Conservation (phyloP, 1,139 yeast species). For the Nakaseomyces uthaithaninus region DNA sequence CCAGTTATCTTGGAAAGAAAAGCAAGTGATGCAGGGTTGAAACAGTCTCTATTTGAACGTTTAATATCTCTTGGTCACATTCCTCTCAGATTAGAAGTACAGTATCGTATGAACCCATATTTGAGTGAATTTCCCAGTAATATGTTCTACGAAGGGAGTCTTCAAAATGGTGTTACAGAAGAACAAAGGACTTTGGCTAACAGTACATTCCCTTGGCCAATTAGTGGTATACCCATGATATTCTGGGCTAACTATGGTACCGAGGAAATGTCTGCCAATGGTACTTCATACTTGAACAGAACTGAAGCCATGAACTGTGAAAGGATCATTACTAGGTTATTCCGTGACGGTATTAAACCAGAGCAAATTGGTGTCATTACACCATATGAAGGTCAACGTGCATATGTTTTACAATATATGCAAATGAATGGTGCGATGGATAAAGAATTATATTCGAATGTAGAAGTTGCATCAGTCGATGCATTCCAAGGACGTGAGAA, state of each 20-base stretch:
- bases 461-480: conserved; percentile 89
- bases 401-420: conserved; percentile 74
- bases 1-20: conserved; percentile 75
- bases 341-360: conserved; percentile 73
- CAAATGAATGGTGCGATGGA: conserved; percentile 62
- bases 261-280: conserved; percentile 78
- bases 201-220: conserved; percentile 84
- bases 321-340: conserved; percentile 62
- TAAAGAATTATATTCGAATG: conserved; percentile 56
- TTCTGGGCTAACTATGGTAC: conserved; percentile 88
- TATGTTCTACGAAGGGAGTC: conserved; percentile 86
- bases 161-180: conserved; percentile 83
- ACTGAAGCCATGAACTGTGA: conserved; percentile 91
- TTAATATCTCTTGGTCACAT: conserved; percentile 75
- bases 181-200: conserved; percentile 54
- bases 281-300: conserved; percentile 78
- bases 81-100: conserved; percentile 83
- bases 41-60: conserved; percentile 80
- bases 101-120: conserved; percentile 91
- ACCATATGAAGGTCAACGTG: conserved; percentile 92
- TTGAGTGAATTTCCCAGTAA: conserved; percentile 83
- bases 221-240: conserved; percentile 78
- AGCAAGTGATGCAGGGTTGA: conserved; percentile 81
- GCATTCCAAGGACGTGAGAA: conserved; percentile 97
- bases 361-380: conserved; percentile 86